phyloP scores from a whole-genome alignment of 2,329 filamentous ascomycete genomes.

The Alternaria sp. region DNA sequence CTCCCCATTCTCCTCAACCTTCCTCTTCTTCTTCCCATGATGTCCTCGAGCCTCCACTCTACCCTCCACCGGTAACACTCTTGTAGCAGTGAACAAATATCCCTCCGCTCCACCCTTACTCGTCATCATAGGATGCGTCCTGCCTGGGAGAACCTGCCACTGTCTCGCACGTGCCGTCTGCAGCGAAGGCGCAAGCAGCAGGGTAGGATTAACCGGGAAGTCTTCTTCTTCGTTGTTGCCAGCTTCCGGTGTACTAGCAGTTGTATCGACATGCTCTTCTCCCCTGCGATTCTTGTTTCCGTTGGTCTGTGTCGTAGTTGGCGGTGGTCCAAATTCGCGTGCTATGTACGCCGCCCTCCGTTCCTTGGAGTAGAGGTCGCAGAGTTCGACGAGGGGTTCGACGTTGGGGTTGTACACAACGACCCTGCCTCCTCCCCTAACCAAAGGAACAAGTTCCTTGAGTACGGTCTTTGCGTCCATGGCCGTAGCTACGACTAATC shows the following conservation, averaged over 20 bases:
- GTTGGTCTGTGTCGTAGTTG: not conserved
- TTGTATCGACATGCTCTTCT: too few relatives aligned
- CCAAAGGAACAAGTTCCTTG: constrained; percentile 76
- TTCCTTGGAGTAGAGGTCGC: constrained; percentile 84
- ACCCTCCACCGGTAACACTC: constrained; percentile 80
- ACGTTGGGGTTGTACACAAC: constrained; percentile 84
- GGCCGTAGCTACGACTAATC: constrained; percentile 79
- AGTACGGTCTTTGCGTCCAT: constrained; percentile 84
- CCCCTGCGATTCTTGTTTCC: not conserved
- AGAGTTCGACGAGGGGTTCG: constrained; percentile 78
- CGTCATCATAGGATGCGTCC: constrained; percentile 96
- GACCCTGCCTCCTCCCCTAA: constrained; percentile 83
- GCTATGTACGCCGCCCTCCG: constrained; percentile 73
- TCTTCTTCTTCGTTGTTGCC: constrained; percentile 59
- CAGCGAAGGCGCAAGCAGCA: constrained; percentile 79
- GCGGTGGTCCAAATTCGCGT: constrained; percentile 34
- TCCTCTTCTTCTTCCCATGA: constrained; percentile 70
- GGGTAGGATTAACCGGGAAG: constrained; percentile 86
- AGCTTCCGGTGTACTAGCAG: constrained; percentile 1
- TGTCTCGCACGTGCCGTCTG: constrained; percentile 80
- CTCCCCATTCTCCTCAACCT: constrained; percentile 39
- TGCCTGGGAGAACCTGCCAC: constrained; percentile 91
- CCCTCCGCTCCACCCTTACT: constrained; percentile 86
- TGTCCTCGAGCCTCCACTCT: constrained; percentile 84
- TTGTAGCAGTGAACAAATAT: constrained; percentile 84